Conservation (phyloP, 768 basidiomycete species). For the Gloeostereum incarnatum region DNA sequence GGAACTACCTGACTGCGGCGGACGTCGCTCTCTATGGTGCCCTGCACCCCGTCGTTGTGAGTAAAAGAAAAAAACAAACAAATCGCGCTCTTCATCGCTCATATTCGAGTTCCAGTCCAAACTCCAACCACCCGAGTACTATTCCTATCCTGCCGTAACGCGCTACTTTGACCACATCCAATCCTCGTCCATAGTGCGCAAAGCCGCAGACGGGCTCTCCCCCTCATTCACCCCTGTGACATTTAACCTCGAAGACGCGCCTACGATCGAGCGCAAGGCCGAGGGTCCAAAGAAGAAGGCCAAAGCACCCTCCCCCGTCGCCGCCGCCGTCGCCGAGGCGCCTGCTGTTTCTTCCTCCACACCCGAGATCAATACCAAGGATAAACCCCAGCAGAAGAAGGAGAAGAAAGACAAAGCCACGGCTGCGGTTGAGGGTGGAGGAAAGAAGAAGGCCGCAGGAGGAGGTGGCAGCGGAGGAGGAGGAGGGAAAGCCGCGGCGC, state of each 20-base stretch:
- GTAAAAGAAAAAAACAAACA: conserved; percentile 16
- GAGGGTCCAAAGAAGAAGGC: conserved; percentile 75
- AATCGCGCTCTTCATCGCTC: background rate
- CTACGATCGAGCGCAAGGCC: conserved; percentile 61
- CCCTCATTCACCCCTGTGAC: conserved; percentile 46
- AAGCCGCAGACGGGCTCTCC: conserved; percentile 39
- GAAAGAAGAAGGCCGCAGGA: conserved; percentile 27
- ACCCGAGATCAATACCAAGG: conserved; percentile 19
- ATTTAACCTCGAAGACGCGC: conserved; percentile 72
- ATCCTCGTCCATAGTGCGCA: conserved; percentile 50
- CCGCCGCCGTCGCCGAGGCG: conserved; percentile 13
- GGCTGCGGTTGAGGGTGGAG: conserved; percentile 18
- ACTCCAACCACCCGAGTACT: conserved; percentile 63
- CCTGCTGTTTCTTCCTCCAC: conserved; percentile 20
- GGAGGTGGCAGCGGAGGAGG: conserved; percentile 23
- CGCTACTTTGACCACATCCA: conserved; percentile 97
- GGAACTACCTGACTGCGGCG: conserved; percentile 78
- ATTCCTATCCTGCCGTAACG: conserved; percentile 71
- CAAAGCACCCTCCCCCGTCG: conserved; percentile 31
- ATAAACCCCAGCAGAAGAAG: conserved; percentile 49
- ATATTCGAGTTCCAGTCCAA: conserved; percentile 41
- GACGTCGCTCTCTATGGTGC: conserved; percentile 88
- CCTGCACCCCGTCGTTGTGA: conserved; percentile 75
- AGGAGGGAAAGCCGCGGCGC: conserved; percentile 37
- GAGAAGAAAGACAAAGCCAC: conserved; percentile 45